A percentile compares a stretch with the other conserved stretches of the same genome.
Evolutionary conservation across 2,329 filamentous ascomycete genomes (phyloP).

Genomic region (Arthrinium phaeospermum): DNA sequence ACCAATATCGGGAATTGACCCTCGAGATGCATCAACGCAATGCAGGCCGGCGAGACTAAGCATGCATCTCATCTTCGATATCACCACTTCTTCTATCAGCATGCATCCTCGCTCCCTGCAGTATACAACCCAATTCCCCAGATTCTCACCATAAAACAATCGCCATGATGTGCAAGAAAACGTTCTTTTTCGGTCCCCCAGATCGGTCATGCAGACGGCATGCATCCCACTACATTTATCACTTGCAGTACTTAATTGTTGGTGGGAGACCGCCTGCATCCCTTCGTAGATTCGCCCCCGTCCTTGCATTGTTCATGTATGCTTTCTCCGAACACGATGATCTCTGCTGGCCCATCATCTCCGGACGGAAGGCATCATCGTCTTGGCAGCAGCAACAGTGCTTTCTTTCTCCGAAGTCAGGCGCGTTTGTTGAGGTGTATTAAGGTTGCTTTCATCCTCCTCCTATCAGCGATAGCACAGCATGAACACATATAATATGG

Average conservation of each 20-base stretch:
- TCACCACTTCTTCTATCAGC: background rate
- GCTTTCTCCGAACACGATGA: background rate
- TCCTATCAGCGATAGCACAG: background rate
- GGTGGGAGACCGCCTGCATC: background rate
- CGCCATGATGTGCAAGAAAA: background rate
- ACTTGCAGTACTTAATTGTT: background rate
- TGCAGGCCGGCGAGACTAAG: background rate
- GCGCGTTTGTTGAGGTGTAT: background rate
- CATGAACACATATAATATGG: background rate
- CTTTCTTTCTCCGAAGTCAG: slow-evolving; percentile 1
- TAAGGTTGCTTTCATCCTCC: background rate
- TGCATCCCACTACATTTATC: background rate
- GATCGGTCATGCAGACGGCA: background rate
- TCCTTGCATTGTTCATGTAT: background rate
- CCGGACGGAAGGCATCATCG: background rate
- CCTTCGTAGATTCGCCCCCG: background rate
- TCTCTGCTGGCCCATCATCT: background rate
- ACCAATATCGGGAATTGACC: background rate
- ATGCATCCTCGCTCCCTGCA: background rate
- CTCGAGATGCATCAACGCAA: background rate
- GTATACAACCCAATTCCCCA: background rate
- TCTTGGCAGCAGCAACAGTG: background rate
- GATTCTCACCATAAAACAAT: background rate
- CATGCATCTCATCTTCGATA: background rate
- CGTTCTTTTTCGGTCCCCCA: background rate